Conservation (phyloP, 2,329 filamentous ascomycete species). For the Neodidymelliopsis sp. region DNA sequence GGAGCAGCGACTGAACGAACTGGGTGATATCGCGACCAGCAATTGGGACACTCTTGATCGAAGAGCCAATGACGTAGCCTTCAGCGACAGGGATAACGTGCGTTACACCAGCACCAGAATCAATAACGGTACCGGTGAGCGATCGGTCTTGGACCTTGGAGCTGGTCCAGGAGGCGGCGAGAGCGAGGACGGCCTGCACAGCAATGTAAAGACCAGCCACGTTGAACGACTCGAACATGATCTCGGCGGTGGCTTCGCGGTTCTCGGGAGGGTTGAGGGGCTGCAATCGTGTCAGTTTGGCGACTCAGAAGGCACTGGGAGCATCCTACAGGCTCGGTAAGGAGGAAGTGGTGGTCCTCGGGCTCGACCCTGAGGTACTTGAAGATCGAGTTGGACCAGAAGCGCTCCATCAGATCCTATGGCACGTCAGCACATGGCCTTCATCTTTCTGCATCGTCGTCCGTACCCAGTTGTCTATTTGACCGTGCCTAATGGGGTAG, state of each 20-base stretch:
- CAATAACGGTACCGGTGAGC: conserved; percentile 95
- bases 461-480: conserved; percentile 97
- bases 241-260: conserved; percentile 98
- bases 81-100: conserved; percentile 99
- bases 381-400: conserved; percentile 99
- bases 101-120: conserved; percentile 97
- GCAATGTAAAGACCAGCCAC: conserved; percentile 98
- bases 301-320: not conserved
- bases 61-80: conserved; percentile 98
- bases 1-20: conserved; percentile 94
- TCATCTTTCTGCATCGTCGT: not conserved
- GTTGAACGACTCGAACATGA: conserved; percentile 99
- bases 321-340: conserved; percentile 86
- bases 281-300: conserved; percentile 56
- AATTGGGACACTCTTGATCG: conserved; percentile 98
- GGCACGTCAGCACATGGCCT: conserved; percentile 20
- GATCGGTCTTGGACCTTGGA: conserved; percentile 97
- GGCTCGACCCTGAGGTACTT: conserved; percentile 98
- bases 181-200: conserved; percentile 93
- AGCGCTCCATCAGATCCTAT: conserved; percentile 98
- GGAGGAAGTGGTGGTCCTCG: conserved; percentile 97
- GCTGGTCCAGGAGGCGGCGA: conserved; percentile 97
- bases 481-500: conserved; percentile 96
- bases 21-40: conserved; percentile 98
- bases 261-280: conserved; percentile 98